phyloP scores from a whole-genome alignment of 192 early-diverging fungal genomes.

The Spizellomyces punctatus region DNA sequence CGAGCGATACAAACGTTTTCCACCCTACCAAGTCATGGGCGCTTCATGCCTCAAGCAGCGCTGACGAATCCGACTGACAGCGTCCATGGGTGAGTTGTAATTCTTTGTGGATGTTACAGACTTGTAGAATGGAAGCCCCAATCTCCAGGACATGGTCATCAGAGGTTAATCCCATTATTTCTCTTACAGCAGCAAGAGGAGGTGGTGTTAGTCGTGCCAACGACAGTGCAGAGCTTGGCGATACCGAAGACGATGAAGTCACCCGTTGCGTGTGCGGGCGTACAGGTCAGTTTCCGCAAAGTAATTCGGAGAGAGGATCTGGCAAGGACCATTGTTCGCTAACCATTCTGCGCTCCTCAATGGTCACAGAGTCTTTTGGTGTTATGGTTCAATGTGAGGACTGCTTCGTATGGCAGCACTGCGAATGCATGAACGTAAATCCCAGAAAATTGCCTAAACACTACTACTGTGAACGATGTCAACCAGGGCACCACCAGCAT shows the following conservation, averaged over 20 bases:
- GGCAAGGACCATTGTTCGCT: not conserved
- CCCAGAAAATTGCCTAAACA: conserved; percentile 80
- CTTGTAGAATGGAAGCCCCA: too few species aligned
- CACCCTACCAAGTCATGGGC: too few species aligned
- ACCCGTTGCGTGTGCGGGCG: conserved; percentile 52
- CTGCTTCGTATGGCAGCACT: conserved; percentile 94
- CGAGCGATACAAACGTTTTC: too few species aligned
- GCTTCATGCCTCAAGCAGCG: too few species aligned
- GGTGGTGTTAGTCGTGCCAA: not conserved
- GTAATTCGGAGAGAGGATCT: too few species aligned
- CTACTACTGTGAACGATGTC: conserved; percentile 92
- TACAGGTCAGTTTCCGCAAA: conserved; percentile 55
- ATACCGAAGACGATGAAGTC: conserved; percentile 43
- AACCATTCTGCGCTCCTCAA: not conserved
- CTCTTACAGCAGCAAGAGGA: not conserved
- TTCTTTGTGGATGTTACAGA: too few species aligned
- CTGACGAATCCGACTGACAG: too few species aligned
- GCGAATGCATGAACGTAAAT: conserved; percentile 83
- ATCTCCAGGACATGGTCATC: too few species aligned
- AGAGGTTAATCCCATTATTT: too few species aligned
- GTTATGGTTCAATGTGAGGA: conserved; percentile 92
- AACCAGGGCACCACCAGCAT: conserved; percentile 77
- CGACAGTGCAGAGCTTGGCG: conserved; percentile 12
- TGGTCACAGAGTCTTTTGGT: conserved; percentile 39
- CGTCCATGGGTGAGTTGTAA: too few species aligned